Evolutionary conservation across 139 green algal species (phyloP).

Genomic region (Pleodorina starrii): DNA sequence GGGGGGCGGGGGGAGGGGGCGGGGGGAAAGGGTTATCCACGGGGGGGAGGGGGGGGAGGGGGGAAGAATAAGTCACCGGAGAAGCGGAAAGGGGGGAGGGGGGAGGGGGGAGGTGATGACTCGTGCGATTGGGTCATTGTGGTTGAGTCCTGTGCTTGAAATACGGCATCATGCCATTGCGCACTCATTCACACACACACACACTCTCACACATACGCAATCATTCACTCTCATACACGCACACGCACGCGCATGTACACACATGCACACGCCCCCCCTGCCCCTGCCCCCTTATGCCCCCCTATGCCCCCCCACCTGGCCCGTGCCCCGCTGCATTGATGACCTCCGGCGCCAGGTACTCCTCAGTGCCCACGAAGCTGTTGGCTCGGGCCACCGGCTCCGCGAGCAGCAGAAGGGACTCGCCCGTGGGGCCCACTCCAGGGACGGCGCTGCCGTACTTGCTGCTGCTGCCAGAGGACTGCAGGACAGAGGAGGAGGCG

Average conservation of each 20-base stretch:
- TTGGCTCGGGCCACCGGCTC: conserved; percentile 92
- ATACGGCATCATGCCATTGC: too few relatives aligned
- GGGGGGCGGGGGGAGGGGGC: background rate
- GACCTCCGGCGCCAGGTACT: conserved; percentile 93
- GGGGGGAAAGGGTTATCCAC: background rate
- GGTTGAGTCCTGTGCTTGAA: too few relatives aligned
- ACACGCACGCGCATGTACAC: too few relatives aligned
- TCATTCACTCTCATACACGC: too few relatives aligned
- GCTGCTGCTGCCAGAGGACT: background rate
- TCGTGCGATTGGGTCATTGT: too few relatives aligned
- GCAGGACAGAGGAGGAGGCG: too few relatives aligned
- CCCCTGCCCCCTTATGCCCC: too few relatives aligned
- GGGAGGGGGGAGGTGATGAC: too few relatives aligned
- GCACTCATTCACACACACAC: too few relatives aligned
- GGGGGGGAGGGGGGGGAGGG: background rate
- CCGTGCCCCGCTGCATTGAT: conserved; percentile 90
- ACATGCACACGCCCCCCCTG: too few relatives aligned
- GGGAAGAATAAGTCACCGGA: background rate
- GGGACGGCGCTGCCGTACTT: background rate
- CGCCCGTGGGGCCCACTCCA: background rate
- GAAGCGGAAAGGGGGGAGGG: background rate
- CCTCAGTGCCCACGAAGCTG: conserved; percentile 94
- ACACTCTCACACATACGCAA: too few relatives aligned
- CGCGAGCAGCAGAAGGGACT: conserved; percentile 74
- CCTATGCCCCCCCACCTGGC: conserved; percentile 52